Percentiles rank a stretch among this genome's conserved stretches.
Conservation (phyloP, 1,284 basidiomycete species). For the Entoloma clypeatum region DNA sequence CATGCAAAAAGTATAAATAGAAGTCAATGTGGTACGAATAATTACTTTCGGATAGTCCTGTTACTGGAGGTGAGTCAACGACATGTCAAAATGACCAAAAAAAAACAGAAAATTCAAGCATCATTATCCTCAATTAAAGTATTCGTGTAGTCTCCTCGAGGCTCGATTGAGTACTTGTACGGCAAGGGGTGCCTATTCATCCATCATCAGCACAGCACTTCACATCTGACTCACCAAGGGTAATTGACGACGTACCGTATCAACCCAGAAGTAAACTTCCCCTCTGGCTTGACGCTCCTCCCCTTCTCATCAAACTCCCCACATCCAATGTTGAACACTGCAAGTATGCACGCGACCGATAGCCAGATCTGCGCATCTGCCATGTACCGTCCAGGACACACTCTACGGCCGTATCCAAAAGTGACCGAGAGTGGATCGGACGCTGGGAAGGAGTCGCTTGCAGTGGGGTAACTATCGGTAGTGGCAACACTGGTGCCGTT, state of each 20-base stretch:
- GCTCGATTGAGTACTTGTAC: conserved; percentile 33
- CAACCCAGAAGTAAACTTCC: conserved; percentile 42
- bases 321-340: conserved; percentile 38
- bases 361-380: conserved; percentile 49
- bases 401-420: conserved; percentile 48
- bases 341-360: conserved; percentile 46
- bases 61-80: too few species aligned
- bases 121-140: too few species aligned
- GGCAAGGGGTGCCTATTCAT: conserved; percentile 31
- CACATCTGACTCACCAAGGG: neutral
- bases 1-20: too few species aligned
- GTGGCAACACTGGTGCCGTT: conserved; percentile 30
- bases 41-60: too few species aligned
- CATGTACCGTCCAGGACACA: conserved; percentile 48
- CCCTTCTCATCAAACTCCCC: conserved; percentile 37
- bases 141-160: too few species aligned
- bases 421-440: conserved; percentile 38
- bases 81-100: too few species aligned
- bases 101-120: too few species aligned
- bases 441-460: too few species aligned
- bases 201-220: neutral
- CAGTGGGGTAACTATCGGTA: too few species aligned
- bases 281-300: conserved; percentile 26
- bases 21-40: too few species aligned
- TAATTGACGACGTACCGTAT: conserved; percentile 34